Conservation (phyloP, 805 yeast species). For the Kodamaea sagamina region DNA sequence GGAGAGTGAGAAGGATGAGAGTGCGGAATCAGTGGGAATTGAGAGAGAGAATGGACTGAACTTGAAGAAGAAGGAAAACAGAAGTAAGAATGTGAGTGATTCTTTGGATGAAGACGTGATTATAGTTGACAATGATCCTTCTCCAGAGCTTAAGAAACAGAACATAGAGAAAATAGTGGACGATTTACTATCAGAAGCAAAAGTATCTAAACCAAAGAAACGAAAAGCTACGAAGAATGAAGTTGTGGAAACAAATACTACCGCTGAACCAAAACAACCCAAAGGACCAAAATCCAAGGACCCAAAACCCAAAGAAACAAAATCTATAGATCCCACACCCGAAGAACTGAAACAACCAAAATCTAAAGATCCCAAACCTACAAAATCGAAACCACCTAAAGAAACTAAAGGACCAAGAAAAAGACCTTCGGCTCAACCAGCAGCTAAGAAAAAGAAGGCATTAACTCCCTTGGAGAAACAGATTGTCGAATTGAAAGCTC, state of each 20-base stretch:
- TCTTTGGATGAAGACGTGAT: no score
- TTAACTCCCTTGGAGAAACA: constrained; percentile 80
- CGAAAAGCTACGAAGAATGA: neutral
- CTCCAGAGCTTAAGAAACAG: no score
- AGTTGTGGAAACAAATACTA: constrained; percentile 4
- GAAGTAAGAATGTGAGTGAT: no score
- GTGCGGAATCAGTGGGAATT: no score
- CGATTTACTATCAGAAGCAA: no score
- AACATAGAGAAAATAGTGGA: no score
- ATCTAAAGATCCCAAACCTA: constrained; percentile 2
- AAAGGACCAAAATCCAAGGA: constrained; percentile 12
- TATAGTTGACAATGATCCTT: no score
- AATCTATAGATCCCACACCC: no score
- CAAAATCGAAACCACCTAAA: constrained; percentile 8
- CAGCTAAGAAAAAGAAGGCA: constrained; percentile 12
- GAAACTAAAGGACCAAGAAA: constrained; percentile 1
- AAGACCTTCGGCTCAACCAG: neutral
- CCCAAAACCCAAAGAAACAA: no score
- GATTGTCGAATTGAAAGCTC: constrained; percentile 61
- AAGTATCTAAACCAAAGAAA: neutral
- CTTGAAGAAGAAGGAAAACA: no score
- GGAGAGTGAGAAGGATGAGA: constrained; percentile 5
- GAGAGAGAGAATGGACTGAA: no score
- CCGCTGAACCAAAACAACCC: constrained; percentile 29
- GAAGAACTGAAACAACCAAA: no score